Conservation (phyloP, 2,329 filamentous ascomycete genomes). For the Aspergillus sp. region DNA sequence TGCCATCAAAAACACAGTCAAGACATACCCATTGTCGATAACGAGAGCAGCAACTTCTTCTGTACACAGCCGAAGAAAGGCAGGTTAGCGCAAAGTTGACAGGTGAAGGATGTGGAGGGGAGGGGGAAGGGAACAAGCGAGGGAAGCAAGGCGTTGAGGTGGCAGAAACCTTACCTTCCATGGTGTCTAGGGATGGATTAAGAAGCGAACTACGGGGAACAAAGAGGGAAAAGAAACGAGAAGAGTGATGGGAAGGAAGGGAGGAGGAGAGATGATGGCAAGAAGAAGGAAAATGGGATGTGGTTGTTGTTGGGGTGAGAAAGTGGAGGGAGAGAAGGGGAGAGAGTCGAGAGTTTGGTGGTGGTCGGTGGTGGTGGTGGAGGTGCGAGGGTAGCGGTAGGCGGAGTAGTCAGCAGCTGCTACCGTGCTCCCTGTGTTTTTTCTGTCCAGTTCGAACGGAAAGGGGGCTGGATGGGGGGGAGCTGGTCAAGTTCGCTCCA, state of each 20-base stretch:
- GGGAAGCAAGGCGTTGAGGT: conserved; percentile 29
- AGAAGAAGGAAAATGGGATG: conserved; percentile 21
- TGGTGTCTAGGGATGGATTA: conserved; percentile 47
- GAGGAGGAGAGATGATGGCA: conserved; percentile 22
- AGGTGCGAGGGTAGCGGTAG: background rate
- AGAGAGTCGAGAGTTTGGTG: conserved; percentile 10
- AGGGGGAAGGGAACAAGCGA: conserved; percentile 20
- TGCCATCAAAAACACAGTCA: conserved; percentile 14
- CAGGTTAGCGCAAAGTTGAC: conserved; percentile 36
- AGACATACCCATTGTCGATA: conserved; percentile 99
- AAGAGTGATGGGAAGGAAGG: conserved; percentile 20
- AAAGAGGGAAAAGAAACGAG: conserved; percentile 33
- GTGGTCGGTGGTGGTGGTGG: conserved; percentile 5
- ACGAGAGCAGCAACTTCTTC: conserved; percentile 99
- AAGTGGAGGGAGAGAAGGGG: conserved; percentile 21
- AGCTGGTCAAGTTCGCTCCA: background rate
- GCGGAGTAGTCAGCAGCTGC: conserved; percentile 10
- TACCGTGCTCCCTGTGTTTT: background rate
- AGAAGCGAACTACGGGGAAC: conserved; percentile 32
- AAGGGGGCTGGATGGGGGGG: conserved; percentile 14
- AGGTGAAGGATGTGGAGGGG: conserved; percentile 12
- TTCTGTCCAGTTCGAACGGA: background rate
- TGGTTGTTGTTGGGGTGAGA: conserved; percentile 10
- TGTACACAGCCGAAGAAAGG: conserved; percentile 50
- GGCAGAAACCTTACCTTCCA: conserved; percentile 62